Evolutionary conservation across 2,329 filamentous ascomycete species (phyloP).

Genomic region (Knoxdaviesia capensis): DNA sequence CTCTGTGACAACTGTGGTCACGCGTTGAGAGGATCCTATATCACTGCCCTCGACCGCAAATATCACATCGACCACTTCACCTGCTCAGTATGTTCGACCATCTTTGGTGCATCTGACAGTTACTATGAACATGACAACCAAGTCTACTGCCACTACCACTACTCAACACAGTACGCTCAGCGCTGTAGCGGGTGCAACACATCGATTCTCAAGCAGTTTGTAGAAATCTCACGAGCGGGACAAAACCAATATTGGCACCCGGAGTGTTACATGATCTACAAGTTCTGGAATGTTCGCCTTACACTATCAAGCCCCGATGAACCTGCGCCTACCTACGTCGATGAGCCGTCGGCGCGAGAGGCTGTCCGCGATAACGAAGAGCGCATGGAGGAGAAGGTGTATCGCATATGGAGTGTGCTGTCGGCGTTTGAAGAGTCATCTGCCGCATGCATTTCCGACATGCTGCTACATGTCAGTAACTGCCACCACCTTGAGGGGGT

Average conservation of each 20-base stretch:
- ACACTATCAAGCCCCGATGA: constrained; percentile 9
- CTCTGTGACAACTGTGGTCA: constrained; percentile 85
- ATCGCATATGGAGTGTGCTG: constrained; percentile 92
- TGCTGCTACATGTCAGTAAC: constrained; percentile 96
- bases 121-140: constrained; percentile 96
- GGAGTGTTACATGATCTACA: constrained; percentile 99
- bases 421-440: constrained; percentile 96
- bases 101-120: constrained; percentile 96
- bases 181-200: constrained; percentile 93
- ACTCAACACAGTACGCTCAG: constrained; percentile 92
- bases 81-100: constrained; percentile 85
- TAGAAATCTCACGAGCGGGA: constrained; percentile 94
- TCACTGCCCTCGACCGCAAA: constrained; percentile 91
- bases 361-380: constrained; percentile 73
- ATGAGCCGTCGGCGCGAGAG: constrained; percentile 44
- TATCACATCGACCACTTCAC: constrained; percentile 99
- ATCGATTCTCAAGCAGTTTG: constrained; percentile 94
- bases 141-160: constrained; percentile 97
- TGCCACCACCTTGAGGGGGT: constrained; percentile 91
- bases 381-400: constrained; percentile 92
- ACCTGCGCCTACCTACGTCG: constrained; percentile 12
- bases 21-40: constrained; percentile 88
- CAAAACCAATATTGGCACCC: constrained; percentile 99
- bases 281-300: constrained; percentile 96
- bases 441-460: constrained; percentile 94